Conservation (phyloP, 1,284 basidiomycete species). For the Rhizopogon parksii region DNA sequence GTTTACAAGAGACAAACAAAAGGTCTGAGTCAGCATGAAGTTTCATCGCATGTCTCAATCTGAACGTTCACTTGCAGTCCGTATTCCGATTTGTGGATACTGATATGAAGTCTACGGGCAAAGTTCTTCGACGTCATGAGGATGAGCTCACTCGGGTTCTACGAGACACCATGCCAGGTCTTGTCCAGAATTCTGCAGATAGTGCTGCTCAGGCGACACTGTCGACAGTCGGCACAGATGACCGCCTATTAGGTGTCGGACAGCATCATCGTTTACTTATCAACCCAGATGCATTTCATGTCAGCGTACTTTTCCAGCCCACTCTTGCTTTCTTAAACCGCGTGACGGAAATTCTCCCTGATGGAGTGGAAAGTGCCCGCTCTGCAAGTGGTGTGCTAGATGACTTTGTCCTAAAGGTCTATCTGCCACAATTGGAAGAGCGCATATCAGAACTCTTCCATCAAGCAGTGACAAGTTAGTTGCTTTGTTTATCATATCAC, state of each 20-base stretch:
- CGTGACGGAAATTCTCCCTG: conserved; percentile 64
- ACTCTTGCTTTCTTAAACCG: conserved; percentile 83
- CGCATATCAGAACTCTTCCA: conserved; percentile 88
- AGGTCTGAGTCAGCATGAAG: conserved; percentile 39
- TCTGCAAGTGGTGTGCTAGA: conserved; percentile 78
- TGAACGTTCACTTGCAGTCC: conserved; percentile 38
- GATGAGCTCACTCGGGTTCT: conserved; percentile 81
- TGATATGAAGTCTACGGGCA: conserved; percentile 65
- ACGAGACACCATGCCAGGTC: conserved; percentile 88
- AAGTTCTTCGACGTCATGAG: conserved; percentile 71
- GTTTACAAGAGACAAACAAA: conserved; percentile 69
- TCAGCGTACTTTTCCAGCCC: conserved; percentile 90
- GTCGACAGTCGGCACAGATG: conserved; percentile 58
- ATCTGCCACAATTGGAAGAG: conserved; percentile 93
- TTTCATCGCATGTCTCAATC: conserved; percentile 3
- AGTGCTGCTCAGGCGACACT: conserved; percentile 56
- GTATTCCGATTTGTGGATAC: conserved; percentile 91
- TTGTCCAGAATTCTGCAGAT: conserved; percentile 69
- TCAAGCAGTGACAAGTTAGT: conserved; percentile 70
- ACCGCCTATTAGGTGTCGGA: conserved; percentile 60
- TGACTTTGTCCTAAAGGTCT: conserved; percentile 91
- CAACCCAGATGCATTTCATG: conserved; percentile 91
- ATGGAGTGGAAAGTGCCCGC: conserved; percentile 63
- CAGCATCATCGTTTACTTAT: conserved; percentile 85
- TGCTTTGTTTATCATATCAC: conserved; percentile 1